Evolutionary conservation across 1,284 basidiomycete species (phyloP).

Genomic region (Microstroma glucosiphilum): DNA sequence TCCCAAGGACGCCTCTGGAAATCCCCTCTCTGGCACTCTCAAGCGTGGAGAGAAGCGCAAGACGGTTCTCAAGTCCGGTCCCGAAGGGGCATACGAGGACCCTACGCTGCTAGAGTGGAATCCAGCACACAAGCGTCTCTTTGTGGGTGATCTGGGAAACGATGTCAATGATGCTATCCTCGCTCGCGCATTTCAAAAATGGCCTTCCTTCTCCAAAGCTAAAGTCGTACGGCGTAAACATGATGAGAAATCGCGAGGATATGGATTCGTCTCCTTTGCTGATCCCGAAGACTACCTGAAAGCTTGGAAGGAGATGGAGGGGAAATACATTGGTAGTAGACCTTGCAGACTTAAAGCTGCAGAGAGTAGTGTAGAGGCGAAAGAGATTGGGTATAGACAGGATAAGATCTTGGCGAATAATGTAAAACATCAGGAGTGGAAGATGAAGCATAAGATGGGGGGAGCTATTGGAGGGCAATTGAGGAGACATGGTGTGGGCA

Average conservation of each 20-base stretch:
- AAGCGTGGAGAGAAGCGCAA: constrained; percentile 84
- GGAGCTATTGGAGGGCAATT: constrained; percentile 42
- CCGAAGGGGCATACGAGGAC: constrained; percentile 95
- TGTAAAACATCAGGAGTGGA: constrained; percentile 32
- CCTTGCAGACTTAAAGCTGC: constrained; percentile 48
- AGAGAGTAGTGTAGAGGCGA: constrained; percentile 32
- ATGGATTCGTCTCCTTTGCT: constrained; percentile 93
- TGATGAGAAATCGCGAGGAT: constrained; percentile 73
- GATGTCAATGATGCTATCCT: constrained; percentile 94
- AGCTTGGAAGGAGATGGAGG: constrained; percentile 99
- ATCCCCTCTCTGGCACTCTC: constrained; percentile 34
- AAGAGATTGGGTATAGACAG: constrained; percentile 45
- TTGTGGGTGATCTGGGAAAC: constrained; percentile 95
- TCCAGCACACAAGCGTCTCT: constrained; percentile 97
- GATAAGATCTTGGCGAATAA: constrained; percentile 40
- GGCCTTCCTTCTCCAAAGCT: constrained; percentile 84
- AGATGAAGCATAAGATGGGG: constrained; percentile 41
- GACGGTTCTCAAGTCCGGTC: constrained; percentile 90
- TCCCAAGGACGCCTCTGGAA: constrained; percentile 20
- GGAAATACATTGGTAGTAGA: constrained; percentile 55
- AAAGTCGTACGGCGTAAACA: constrained; percentile 87
- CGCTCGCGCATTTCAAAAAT: constrained; percentile 80
- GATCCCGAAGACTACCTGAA: constrained; percentile 97
- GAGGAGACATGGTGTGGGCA: constrained; percentile 24
- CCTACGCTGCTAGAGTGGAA: constrained; percentile 96